Base-by-base conservation (phyloP, 1,139 yeast species). In the Zygosaccharomyces sapae region DNA sequence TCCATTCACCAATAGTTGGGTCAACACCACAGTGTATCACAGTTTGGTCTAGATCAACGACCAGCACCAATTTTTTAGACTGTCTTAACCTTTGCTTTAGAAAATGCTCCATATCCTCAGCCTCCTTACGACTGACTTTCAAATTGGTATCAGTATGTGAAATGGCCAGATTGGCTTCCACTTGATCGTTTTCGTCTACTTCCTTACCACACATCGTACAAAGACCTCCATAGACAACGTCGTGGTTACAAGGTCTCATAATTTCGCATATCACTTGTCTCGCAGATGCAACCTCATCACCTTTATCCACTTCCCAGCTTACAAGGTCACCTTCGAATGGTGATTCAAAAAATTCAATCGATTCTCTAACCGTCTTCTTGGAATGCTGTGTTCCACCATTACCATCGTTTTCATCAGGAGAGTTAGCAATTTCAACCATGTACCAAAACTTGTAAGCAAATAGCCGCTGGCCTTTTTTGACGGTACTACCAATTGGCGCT, bases 21-120 rank as follows among this genome's bases (percentile, higher is more conserved):
- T 92, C 98, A 20, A 90, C 97, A 3, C 97, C 92, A 34, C 97
- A 96, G 63, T 92, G 99, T 34, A 92, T 92, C 5, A 92, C 95
- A 0, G 98, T 94, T 67, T 94, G 98, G 70, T 92, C 99, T 53
- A 92, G 74, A 71, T 92, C 99, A 9, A 92, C 99, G 43, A 92
- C 98, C 49, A 92, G 73, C 37, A 92, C 89, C 55, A 92, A 74
- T 62, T 86, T 88, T 51, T 76, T 71, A 48, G 81, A 86, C 25
- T 73, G 66, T 4, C 81, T 67, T 44, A 94, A 73, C 49, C 86
- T 72, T 48, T 74, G 71, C 3, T 87, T 79, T 43, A 92, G 76
- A 37, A 70, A 72, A 51, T 79, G 78, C 62, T 90, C 98, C 46
- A 92, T 81, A 52, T 84, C 79, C 51, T 81, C 82, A 1, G 98